Base-by-base conservation (phyloP, 495 filamentous ascomycete species). In the Aspergillus coremiiformis region DNA sequence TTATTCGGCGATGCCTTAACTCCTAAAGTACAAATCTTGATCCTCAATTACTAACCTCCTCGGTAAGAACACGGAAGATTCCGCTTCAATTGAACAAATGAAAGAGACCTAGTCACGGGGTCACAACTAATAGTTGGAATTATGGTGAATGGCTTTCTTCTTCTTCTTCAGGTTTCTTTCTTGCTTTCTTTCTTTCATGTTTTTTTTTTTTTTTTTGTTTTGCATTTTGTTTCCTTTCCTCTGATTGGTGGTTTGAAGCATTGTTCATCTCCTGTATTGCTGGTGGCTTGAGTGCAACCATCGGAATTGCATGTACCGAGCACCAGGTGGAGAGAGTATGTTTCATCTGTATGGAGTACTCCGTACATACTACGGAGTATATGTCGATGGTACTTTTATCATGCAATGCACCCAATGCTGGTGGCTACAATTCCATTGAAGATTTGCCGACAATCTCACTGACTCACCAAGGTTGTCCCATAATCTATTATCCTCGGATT, bases 211-310 rank as follows among this genome's bases (percentile, higher is more conserved):
- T 32, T 29, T n/a, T 47, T 32, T 32, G 17, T 47, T 19, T 15
- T 32, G 2, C 2, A 29, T 47, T 45, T 4, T 26, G 39, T 39
- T 39, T 21, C n/a, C 24, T 21, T 20, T 24, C 21, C 14, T 11
- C 11, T 20, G 12, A 17, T 26, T 20, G 20, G 17, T 30, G 26
- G 3, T 49, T 20, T 44, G 22, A n/a, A 33, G 37, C n/a, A 30
- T n/a, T n/a, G n/a, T n/a, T n/a, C 23, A 44, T 45, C 39, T 45
- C 49, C 49, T 39, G 27, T 35, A 24, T 24, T 52, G 49, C 26
- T 21, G 41, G n/a, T 30, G 24, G 44, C 5, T 39, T 39, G 30
- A 24, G 42, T 45, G 42, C 42, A 15, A 29, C 21, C 42, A 20
- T 24, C 42, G 42, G 42, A 45, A 20, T 20, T 19, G 35, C 17